These are phyloP conservation scores for Zygosaccharomyces lentus DNA, from an alignment of 805 yeast species.

Conservation along the genomic window DNA sequence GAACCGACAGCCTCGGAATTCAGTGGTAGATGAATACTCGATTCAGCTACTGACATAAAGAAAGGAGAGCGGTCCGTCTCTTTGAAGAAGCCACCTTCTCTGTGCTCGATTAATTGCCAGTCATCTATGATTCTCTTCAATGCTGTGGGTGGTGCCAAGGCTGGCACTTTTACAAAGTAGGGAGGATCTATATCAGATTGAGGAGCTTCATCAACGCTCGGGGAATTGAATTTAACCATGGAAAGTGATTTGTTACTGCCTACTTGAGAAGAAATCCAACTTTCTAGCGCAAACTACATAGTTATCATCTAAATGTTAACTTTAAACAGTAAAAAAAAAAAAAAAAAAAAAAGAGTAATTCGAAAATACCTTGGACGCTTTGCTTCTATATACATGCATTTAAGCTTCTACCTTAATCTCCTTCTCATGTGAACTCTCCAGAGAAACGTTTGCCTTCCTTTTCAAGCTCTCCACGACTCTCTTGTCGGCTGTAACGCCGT, in stretches of 20 bases:
- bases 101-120: slow-evolving; percentile 41
- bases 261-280: too few species aligned
- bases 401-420: slow-evolving; percentile 12
- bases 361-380: not conserved
- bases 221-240: slow-evolving; percentile 7
- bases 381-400: slow-evolving; percentile 1
- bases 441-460: slow-evolving; percentile 13
- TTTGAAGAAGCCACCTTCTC: slow-evolving; percentile 54
- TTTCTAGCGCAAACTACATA: not conserved
- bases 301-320: not conserved
- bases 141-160: slow-evolving; percentile 20
- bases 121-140: slow-evolving; percentile 36
- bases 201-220: slow-evolving; percentile 16
- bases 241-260: not conserved
- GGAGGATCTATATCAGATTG: slow-evolving; percentile 17
- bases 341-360: not conserved
- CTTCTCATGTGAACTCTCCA: slow-evolving; percentile 7
- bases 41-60: slow-evolving; percentile 36
- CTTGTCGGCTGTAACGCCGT: slow-evolving; percentile 61
- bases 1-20: slow-evolving; percentile 5
- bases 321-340: not conserved
- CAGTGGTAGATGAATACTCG: not conserved
- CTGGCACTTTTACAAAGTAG: slow-evolving; percentile 19
- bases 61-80: slow-evolving; percentile 54
- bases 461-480: slow-evolving; percentile 31